Evolutionary conservation across 805 yeast genomes (phyloP).

Genomic region (Metschnikowia gelsemii): DNA sequence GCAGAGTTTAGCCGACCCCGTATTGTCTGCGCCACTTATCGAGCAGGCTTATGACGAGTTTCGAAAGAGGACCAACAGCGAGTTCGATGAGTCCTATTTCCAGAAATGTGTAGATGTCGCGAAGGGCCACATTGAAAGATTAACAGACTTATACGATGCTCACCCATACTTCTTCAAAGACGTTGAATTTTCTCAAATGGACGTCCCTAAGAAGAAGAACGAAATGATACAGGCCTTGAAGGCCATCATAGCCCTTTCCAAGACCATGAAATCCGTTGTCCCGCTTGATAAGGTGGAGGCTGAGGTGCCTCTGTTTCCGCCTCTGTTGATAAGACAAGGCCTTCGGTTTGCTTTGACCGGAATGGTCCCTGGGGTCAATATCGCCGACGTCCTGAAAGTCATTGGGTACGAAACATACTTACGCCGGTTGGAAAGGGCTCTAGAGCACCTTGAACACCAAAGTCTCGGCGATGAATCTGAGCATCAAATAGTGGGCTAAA

Average conservation of each 20-base stretch:
- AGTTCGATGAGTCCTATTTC: conserved; percentile 33
- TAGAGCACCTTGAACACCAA: conserved; percentile 6
- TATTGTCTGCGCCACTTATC: conserved; percentile 36
- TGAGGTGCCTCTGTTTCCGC: conserved; percentile 1
- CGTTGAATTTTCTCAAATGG: conserved; percentile 29
- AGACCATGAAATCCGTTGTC: conserved; percentile 2
- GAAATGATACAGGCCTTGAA: conserved; percentile 16
- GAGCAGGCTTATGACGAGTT: conserved; percentile 28
- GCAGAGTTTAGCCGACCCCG: conserved; percentile 39
- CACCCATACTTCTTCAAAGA: conserved; percentile 51
- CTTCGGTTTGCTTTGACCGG: conserved; percentile 67
- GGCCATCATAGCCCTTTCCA: conserved; percentile 18
- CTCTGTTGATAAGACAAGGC: conserved; percentile 13
- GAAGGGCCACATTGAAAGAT: conserved; percentile 49
- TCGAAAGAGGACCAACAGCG: conserved; percentile 9
- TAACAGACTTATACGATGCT: conserved; percentile 49
- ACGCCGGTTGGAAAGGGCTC: conserved; percentile 15
- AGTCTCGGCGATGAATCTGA: background rate
- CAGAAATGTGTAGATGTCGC: conserved; percentile 41
- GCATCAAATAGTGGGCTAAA: no score
- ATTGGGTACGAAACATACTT: conserved; percentile 41
- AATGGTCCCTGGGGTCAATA: conserved; percentile 63
- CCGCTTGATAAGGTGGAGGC: conserved; percentile 5
- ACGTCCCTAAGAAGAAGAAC: conserved; percentile 13
- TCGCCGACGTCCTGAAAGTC: conserved; percentile 55